Evolutionary conservation across 2,329 filamentous ascomycete species (phyloP).

Genomic region (Xylaria sp.): DNA sequence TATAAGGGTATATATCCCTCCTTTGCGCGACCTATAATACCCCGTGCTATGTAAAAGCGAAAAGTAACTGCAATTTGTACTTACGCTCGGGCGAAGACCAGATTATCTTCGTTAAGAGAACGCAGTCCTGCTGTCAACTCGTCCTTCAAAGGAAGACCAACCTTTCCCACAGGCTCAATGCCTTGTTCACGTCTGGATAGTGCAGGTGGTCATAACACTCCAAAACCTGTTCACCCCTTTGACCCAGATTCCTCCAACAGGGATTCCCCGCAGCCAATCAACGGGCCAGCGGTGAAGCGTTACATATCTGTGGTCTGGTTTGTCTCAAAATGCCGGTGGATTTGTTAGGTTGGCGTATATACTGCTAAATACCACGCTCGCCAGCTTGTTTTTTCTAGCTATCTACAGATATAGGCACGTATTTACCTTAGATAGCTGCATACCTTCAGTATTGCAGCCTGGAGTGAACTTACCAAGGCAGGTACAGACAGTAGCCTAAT

Average conservation of each 20-base stretch:
- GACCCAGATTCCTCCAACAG: constrained; percentile 8
- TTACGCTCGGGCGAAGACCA: neutral
- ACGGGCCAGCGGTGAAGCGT: constrained; percentile 8
- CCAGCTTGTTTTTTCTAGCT: neutral
- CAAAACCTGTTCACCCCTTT: constrained; percentile 10
- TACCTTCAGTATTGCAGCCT: too few relatives aligned
- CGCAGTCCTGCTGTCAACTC: neutral
- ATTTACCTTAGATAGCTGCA: too few relatives aligned
- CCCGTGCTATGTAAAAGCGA: neutral
- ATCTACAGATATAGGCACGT: too few relatives aligned
- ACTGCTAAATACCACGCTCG: neutral
- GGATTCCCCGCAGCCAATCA: constrained; percentile 33
- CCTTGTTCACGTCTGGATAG: neutral
- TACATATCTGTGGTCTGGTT: neutral
- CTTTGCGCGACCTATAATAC: neutral
- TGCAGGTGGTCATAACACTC: neutral
- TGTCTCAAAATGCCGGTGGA: neutral
- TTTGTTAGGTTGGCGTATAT: neutral
- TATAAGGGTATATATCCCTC: too few relatives aligned
- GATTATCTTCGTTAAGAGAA: too few relatives aligned
- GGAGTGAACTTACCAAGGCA: too few relatives aligned
- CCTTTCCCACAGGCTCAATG: neutral
- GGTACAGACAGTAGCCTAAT: too few relatives aligned
- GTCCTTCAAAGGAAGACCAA: neutral
- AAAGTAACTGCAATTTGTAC: neutral